phyloP scores from a whole-genome alignment of 108 stramenopile genomes.

The Nitzschia inconspicua region DNA sequence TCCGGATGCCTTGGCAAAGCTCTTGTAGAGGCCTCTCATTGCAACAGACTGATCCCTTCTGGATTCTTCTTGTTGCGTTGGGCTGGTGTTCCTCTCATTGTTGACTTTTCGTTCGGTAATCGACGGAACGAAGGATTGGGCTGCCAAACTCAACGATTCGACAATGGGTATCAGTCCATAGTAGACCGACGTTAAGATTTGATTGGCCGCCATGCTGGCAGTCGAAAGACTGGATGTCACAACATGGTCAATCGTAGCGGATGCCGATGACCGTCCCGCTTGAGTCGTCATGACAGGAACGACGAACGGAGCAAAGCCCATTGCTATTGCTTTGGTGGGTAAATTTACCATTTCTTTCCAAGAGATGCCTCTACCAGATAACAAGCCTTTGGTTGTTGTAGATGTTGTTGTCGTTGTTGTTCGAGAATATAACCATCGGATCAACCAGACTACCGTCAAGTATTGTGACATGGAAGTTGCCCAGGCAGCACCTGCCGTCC shows the following conservation, averaged over 20 bases:
- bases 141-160: conserved; percentile 58
- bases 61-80: background rate
- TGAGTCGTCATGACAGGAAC: conserved; percentile 67
- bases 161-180: conserved; percentile 62
- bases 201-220: conserved; percentile 64
- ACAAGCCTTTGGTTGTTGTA: conserved; percentile 18
- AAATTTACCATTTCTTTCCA: conserved; percentile 24
- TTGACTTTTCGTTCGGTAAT: background rate
- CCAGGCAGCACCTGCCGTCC: conserved; percentile 75
- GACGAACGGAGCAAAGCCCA: conserved; percentile 54
- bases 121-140: conserved; percentile 59
- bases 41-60: background rate
- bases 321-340: conserved; percentile 9
- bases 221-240: conserved; percentile 56
- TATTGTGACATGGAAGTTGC: conserved; percentile 67
- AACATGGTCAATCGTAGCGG: conserved; percentile 69
- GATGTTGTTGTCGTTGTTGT: background rate
- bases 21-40: background rate
- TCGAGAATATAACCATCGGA: conserved; percentile 36
- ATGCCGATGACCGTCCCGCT: conserved; percentile 59
- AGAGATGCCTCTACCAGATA: conserved; percentile 9
- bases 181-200: conserved; percentile 60
- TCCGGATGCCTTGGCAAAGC: conserved; percentile 7
- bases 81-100: background rate
- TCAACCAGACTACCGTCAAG: conserved; percentile 52